A percentile compares a stretch with the other conserved stretches of the same genome.
These are phyloP conservation scores for Zygosaccharomyces pseudobailii DNA, from an alignment of 1,139 yeast species.

Conservation along the genomic window DNA sequence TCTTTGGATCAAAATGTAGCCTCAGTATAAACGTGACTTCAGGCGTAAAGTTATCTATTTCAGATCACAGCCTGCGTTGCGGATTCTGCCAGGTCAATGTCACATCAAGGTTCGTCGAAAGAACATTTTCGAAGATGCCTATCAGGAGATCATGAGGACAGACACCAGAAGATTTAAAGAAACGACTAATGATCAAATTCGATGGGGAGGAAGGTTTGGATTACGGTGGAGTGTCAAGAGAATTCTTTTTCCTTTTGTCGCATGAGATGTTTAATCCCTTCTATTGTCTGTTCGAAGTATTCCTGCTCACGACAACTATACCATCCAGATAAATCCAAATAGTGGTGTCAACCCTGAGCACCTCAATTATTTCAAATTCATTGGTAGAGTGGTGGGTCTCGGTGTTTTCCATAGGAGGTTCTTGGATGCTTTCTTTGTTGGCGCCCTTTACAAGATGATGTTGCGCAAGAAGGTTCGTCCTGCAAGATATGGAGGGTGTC, in stretches of 20 bases:
- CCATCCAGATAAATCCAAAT: slow-evolving; percentile 94
- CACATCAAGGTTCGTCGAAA: slow-evolving; percentile 96
- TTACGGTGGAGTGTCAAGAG: slow-evolving; percentile 98
- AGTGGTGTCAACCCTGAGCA: slow-evolving; percentile 98
- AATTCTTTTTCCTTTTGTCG: slow-evolving; percentile 88
- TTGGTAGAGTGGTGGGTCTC: slow-evolving; percentile 96
- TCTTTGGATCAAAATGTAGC: slow-evolving; percentile 96
- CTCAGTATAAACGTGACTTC: slow-evolving; percentile 98
- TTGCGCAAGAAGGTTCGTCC: slow-evolving; percentile 87
- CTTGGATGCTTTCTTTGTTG: slow-evolving; percentile 96
- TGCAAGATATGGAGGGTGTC: slow-evolving; percentile 98
- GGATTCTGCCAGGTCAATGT: slow-evolving; percentile 97
- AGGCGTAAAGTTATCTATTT: slow-evolving; percentile 95
- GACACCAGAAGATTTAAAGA: slow-evolving; percentile 95
- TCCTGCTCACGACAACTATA: slow-evolving; percentile 98
- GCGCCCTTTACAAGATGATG: slow-evolving; percentile 98
- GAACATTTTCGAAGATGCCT: slow-evolving; percentile 94
- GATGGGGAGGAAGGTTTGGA: slow-evolving; percentile 99
- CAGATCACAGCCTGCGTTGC: slow-evolving; percentile 95
- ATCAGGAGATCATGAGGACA: slow-evolving; percentile 98
- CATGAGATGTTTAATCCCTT: slow-evolving; percentile 99
- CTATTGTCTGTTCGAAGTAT: slow-evolving; percentile 93
- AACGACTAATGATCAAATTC: slow-evolving; percentile 94
- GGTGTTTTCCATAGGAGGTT: slow-evolving; percentile 98
- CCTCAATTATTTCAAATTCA: slow-evolving; percentile 93